phyloP scores from a whole-genome alignment of 2,329 filamentous ascomycete species.

The Metarhizium anisopliae region DNA sequence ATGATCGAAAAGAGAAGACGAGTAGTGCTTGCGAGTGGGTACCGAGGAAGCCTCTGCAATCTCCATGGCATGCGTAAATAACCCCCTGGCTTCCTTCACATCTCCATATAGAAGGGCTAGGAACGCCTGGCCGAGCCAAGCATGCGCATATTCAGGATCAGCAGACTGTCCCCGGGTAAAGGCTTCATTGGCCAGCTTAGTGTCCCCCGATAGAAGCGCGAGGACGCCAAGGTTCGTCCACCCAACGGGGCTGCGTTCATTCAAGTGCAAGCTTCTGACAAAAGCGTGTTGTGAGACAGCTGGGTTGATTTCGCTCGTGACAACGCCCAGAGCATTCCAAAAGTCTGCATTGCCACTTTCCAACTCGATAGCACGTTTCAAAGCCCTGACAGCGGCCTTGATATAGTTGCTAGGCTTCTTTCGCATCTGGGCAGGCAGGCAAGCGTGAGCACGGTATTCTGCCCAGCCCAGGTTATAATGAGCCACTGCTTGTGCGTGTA shows the following conservation, averaged over 20 bases:
- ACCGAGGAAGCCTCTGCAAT: constrained; percentile 72
- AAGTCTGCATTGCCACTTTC: constrained; percentile 93
- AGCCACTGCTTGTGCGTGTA: constrained; percentile 86
- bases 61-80: constrained; percentile 92
- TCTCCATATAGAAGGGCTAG: constrained; percentile 73
- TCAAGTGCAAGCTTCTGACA: constrained; percentile 82
- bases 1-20: constrained; percentile 74
- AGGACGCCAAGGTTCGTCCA: constrained; percentile 91
- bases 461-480: constrained; percentile 97
- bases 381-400: constrained; percentile 76
- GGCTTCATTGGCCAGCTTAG: constrained; percentile 77
- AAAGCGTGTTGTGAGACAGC: constrained; percentile 90
- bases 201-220: constrained; percentile 75
- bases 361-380: constrained; percentile 92
- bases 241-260: constrained; percentile 72
- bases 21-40: constrained; percentile 69
- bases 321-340: constrained; percentile 92
- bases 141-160: constrained; percentile 86
- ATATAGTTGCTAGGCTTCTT: constrained; percentile 60
- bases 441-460: constrained; percentile 72
- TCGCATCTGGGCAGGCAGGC: constrained; percentile 41
- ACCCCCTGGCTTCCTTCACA: constrained; percentile 63
- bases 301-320: constrained; percentile 76
- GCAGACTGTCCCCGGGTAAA: constrained; percentile 89
- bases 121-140: constrained; percentile 89